Base-by-base conservation (phyloP, 2,329 filamentous ascomycete genomes). In the Herpomyces periplanetae region DNA sequence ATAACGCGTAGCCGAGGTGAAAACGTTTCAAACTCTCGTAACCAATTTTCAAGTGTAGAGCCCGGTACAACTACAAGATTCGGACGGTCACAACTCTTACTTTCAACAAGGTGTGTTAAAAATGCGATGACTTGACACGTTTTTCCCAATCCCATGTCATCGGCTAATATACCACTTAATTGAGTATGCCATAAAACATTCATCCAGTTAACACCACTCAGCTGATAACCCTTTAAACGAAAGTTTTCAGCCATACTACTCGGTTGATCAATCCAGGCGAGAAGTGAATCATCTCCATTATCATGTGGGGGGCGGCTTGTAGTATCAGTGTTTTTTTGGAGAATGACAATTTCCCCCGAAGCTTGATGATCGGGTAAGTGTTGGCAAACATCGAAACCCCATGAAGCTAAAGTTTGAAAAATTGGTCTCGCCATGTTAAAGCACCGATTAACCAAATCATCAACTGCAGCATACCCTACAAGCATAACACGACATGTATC, bases 71-170 rank as follows among this genome's bases (percentile, higher is more conserved):
- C 59, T 14, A 96, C 52, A 13, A 96, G 42, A 33, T 87, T 80
- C 42, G 43, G 69, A 31, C 66, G 69, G 43, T 31, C 54, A 32
- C 42, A 47, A 25, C 41, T 54, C n/a, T n/a, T n/a, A 12, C 52
- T 52, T 31, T 71, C 56, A 8, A 65, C 56, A 11, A 96, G 44
- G 29, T 87, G 61, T 8, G 69, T 64, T 17, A 96, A 48, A 30
- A 96, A 69, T 0, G 69, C 59, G 28, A 96, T 87, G 25, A 91
- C 69, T 32, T 96, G 75, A 30, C 71, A 88, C 0, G 80, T 96
- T 45, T 96, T 96, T 17, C 80, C 80, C 15, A 96, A 39, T 26
- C 80, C 80, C 80, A 96, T 96, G 34, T 96, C 80, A 34, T 96
- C 80, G 2, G 80, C 80, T 8, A 96, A 45, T 22, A 96, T 91